Evolutionary conservation across 2,329 filamentous ascomycete genomes (phyloP).

Genomic region (Alternaria sp.): DNA sequence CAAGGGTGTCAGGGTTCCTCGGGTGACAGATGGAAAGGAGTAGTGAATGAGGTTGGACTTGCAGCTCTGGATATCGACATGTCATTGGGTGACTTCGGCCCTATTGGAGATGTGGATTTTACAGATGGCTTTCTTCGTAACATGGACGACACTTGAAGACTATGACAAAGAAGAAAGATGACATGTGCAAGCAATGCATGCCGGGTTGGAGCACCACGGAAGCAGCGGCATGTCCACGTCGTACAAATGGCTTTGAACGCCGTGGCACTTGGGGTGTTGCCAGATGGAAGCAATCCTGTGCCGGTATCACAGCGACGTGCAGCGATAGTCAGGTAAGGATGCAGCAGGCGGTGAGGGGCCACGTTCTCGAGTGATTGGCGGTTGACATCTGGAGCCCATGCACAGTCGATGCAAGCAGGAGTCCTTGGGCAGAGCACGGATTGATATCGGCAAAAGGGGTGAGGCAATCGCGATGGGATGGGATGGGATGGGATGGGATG

Average conservation of each 20-base stretch:
- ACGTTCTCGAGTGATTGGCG: conserved; percentile 52
- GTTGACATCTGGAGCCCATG: conserved; percentile 29
- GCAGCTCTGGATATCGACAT: conserved; percentile 35
- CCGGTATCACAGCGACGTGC: conserved; percentile 20
- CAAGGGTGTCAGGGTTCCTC: conserved; percentile 26
- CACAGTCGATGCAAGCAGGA: conserved; percentile 26
- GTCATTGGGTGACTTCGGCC: conserved; percentile 36
- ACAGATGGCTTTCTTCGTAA: conserved; percentile 41
- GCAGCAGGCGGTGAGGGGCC: conserved; percentile 44
- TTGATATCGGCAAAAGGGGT: conserved; percentile 14
- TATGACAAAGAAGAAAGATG: neutral
- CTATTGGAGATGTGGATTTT: conserved; percentile 35
- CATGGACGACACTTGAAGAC: conserved; percentile 28
- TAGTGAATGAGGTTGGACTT: conserved; percentile 26
- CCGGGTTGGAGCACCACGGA: conserved; percentile 5
- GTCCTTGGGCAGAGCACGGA: conserved; percentile 25
- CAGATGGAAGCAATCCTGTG: conserved; percentile 15
- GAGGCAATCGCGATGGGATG: conserved; percentile 15
- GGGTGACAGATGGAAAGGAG: conserved; percentile 16
- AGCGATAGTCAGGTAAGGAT: conserved; percentile 25
- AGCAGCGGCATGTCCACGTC: conserved; percentile 7
- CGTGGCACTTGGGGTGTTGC: conserved; percentile 13
- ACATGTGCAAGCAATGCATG: neutral
- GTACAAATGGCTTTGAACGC: neutral
- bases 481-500: conserved; percentile 17